Conservation (phyloP, 768 basidiomycete species). For the Collybia nuda region DNA sequence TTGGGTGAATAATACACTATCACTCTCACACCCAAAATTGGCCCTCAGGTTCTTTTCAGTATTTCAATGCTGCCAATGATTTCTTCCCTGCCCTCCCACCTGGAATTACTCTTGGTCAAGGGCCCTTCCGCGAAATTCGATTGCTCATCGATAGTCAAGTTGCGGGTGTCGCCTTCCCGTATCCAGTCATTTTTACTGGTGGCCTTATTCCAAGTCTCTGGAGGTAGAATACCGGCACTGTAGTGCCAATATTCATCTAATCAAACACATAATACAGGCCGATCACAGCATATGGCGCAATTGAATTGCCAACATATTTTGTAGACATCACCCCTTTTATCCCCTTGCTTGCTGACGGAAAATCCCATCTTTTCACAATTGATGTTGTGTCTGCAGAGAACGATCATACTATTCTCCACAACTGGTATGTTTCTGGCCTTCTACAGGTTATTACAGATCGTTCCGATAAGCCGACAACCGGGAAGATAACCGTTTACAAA, state of each 20-base stretch:
- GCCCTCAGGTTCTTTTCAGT: constrained; percentile 39
- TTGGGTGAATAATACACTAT: constrained; percentile 50
- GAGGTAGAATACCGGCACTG: constrained; percentile 39
- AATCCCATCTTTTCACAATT: constrained; percentile 69
- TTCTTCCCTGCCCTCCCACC: constrained; percentile 56
- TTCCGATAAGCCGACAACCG: constrained; percentile 63
- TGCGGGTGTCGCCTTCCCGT: constrained; percentile 49
- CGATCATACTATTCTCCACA: constrained; percentile 64
- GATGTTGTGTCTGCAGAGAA: constrained; percentile 72
- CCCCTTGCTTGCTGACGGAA: constrained; percentile 64
- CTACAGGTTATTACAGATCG: constrained; percentile 70
- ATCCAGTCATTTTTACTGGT: constrained; percentile 71
- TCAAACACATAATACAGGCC: constrained; percentile 38
- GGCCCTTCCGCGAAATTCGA: constrained; percentile 50
- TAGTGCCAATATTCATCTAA: neutral
- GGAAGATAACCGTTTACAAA: constrained; percentile 59
- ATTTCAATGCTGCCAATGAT: constrained; percentile 63
- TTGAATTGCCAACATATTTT: constrained; percentile 78
- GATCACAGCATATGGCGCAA: constrained; percentile 73
- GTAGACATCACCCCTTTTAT: constrained; percentile 79
- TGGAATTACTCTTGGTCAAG: constrained; percentile 40
- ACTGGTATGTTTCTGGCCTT: constrained; percentile 77
- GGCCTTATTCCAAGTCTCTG: constrained; percentile 70
- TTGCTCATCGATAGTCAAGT: constrained; percentile 45
- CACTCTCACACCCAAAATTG: neutral